These are phyloP conservation scores for Galerina sulciceps DNA, from an alignment of 768 basidiomycete species.

Conservation along the genomic window DNA sequence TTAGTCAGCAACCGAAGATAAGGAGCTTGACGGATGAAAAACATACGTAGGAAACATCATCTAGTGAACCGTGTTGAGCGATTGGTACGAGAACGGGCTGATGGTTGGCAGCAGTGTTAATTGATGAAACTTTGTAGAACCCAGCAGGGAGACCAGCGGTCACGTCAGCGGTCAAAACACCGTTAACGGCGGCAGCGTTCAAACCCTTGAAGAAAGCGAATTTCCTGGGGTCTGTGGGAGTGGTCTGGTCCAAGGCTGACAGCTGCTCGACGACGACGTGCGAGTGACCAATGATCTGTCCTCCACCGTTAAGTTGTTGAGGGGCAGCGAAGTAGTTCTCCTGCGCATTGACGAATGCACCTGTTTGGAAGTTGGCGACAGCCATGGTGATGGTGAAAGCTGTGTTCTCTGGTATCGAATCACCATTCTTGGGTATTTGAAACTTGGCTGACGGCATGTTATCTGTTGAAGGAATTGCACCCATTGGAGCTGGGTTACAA, in stretches of 20 bases:
- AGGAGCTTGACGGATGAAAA: not conserved
- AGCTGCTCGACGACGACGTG: slow-evolving; percentile 64
- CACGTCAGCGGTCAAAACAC: slow-evolving; percentile 56
- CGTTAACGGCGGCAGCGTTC: slow-evolving; percentile 48
- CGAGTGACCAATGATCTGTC: slow-evolving; percentile 59
- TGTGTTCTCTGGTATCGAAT: slow-evolving; percentile 46
- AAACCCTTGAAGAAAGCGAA: slow-evolving; percentile 66
- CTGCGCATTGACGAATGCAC: slow-evolving; percentile 59
- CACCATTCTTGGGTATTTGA: slow-evolving; percentile 47
- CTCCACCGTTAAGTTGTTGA: slow-evolving; percentile 54
- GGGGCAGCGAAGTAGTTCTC: slow-evolving; percentile 61
- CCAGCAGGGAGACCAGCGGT: slow-evolving; percentile 60
- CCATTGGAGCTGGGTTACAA: slow-evolving; percentile 67
- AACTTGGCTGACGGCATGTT: slow-evolving; percentile 59
- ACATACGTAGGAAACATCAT: slow-evolving; percentile 62
- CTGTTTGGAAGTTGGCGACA: slow-evolving; percentile 49
- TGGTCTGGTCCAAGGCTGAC: slow-evolving; percentile 46
- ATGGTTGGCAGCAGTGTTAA: slow-evolving; percentile 63
- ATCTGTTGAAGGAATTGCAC: slow-evolving; percentile 50
- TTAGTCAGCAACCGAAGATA: slow-evolving; percentile 1
- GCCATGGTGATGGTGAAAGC: slow-evolving; percentile 57
- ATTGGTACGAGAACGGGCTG: slow-evolving; percentile 61
- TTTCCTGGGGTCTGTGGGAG: slow-evolving; percentile 48
- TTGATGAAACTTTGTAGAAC: slow-evolving; percentile 61
- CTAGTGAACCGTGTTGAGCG: slow-evolving; percentile 61